phyloP scores from a whole-genome alignment of 202 grass and related monocot species.

The Musa balbisiana region DNA sequence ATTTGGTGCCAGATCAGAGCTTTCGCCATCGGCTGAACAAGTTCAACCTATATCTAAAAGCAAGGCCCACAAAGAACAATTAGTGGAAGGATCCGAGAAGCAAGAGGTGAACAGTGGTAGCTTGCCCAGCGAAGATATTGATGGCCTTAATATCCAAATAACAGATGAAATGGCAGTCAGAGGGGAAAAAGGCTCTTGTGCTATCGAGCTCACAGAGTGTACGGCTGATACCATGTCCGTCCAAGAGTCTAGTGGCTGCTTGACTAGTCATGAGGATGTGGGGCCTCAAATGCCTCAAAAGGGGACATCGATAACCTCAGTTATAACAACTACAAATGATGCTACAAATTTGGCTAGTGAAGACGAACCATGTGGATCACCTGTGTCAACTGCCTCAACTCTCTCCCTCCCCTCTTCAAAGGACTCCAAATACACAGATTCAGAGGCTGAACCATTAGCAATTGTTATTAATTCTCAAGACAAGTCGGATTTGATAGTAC shows the following conservation, averaged over 20 bases:
- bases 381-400: slow-evolving; percentile 29
- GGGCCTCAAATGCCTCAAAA: slow-evolving; percentile 28
- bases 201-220: background rate
- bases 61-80: no score
- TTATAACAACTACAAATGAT: background rate
- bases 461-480: background rate
- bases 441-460: slow-evolving; percentile 10
- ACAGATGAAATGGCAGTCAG: background rate
- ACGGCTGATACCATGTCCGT: background rate
- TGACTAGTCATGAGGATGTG: slow-evolving; percentile 3
- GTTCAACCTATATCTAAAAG: background rate
- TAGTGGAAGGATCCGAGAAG: background rate
- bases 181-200: background rate
- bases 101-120: background rate
- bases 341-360: background rate
- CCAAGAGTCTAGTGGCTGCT: slow-evolving; percentile 7
- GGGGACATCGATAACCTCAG: slow-evolving; percentile 53
- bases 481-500: slow-evolving; percentile 4
- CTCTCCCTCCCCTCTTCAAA: slow-evolving; percentile 47
- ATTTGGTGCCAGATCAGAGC: no score
- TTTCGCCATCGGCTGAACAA: background rate
- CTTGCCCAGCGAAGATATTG: background rate
- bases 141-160: background rate
- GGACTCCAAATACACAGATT: slow-evolving; percentile 30
- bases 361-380: slow-evolving; percentile 2